A percentile compares a stretch with the other conserved stretches of the same genome.
Conservation (phyloP, 108 stramenopile species). For the Conticribra weissflogii region DNA sequence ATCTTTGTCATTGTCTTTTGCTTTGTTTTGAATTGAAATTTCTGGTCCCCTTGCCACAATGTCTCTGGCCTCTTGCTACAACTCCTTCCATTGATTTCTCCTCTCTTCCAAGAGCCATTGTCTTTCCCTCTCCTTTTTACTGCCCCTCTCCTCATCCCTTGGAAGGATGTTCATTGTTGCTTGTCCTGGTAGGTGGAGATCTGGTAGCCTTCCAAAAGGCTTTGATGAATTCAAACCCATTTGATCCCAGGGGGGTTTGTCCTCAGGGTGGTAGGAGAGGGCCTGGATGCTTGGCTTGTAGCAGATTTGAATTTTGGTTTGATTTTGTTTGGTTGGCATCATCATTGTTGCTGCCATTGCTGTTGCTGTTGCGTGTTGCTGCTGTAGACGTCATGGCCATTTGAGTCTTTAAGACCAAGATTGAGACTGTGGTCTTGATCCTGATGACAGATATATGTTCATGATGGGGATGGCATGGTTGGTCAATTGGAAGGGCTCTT, state of each 20-base stretch:
- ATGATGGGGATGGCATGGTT: slow-evolving; percentile 12
- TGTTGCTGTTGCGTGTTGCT: background rate
- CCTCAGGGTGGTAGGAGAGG: slow-evolving; percentile 8
- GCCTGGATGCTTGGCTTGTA: too few relatives aligned
- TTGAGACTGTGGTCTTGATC: background rate
- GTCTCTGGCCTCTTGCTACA: slow-evolving; percentile 21
- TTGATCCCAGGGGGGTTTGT: slow-evolving; percentile 21
- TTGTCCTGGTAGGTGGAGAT: slow-evolving; percentile 29
- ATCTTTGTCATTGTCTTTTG: slow-evolving; percentile 9
- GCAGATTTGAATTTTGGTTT: slow-evolving; percentile 30
- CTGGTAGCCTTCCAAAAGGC: slow-evolving; percentile 42
- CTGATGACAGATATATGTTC: too few relatives aligned
- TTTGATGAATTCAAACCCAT: slow-evolving; percentile 46
- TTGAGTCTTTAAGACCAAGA: background rate
- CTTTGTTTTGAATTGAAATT: slow-evolving; percentile 8
- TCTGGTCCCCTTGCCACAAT: slow-evolving; percentile 11
- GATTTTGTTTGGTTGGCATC: slow-evolving; percentile 11
- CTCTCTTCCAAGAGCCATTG: too few relatives aligned
- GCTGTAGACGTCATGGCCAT: too few relatives aligned
- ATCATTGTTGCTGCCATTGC: background rate
- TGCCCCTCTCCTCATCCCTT: too few relatives aligned
- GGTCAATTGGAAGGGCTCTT: too few relatives aligned
- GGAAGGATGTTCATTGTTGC: too few relatives aligned
- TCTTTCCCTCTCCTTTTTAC: too few relatives aligned
- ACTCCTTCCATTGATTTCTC: slow-evolving; percentile 6